Conservation (phyloP, 1,284 basidiomycete species). For the Cryptococcus sp. region DNA sequence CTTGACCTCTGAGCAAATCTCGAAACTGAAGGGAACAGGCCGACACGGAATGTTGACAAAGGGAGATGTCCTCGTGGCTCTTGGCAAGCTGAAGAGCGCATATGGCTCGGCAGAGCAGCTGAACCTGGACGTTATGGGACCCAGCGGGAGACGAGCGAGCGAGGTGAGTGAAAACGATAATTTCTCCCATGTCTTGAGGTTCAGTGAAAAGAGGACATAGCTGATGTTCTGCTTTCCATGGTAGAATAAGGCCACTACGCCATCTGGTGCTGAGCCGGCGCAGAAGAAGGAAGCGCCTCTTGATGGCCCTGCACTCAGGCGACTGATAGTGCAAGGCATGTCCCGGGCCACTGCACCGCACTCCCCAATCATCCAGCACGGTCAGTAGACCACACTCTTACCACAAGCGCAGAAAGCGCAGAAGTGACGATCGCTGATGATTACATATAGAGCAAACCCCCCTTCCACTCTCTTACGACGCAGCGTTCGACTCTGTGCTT, state of each 20-base stretch:
- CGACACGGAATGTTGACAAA: conserved; percentile 86
- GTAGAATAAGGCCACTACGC: conserved; percentile 25
- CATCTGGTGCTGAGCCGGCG: conserved; percentile 16
- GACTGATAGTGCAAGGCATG: conserved; percentile 71
- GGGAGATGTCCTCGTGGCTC: conserved; percentile 78
- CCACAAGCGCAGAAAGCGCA: no score
- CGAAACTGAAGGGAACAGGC: conserved; percentile 65
- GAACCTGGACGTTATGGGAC: conserved; percentile 53
- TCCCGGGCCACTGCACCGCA: conserved; percentile 63
- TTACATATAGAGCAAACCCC: conserved; percentile 24
- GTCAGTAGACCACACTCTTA: conserved; percentile 50
- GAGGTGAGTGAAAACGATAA: conserved; percentile 28
- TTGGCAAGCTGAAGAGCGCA: conserved; percentile 66
- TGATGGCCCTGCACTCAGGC: conserved; percentile 69
- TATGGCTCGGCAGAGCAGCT: conserved; percentile 75
- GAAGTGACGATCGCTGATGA: neutral
- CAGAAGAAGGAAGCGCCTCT: conserved; percentile 57
- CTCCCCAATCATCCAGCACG: conserved; percentile 52
- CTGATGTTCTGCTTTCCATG: conserved; percentile 4
- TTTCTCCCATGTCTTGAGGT: neutral
- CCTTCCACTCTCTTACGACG: conserved; percentile 35
- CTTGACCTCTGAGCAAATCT: conserved; percentile 52
- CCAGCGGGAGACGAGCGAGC: conserved; percentile 41
- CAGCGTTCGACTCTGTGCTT: conserved; percentile 50
- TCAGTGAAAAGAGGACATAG: neutral